Percentiles rank a stretch among this genome's conserved stretches.
phyloP scores from a whole-genome alignment of 2,329 filamentous ascomycete genomes.

The Aspergillus texensis region DNA sequence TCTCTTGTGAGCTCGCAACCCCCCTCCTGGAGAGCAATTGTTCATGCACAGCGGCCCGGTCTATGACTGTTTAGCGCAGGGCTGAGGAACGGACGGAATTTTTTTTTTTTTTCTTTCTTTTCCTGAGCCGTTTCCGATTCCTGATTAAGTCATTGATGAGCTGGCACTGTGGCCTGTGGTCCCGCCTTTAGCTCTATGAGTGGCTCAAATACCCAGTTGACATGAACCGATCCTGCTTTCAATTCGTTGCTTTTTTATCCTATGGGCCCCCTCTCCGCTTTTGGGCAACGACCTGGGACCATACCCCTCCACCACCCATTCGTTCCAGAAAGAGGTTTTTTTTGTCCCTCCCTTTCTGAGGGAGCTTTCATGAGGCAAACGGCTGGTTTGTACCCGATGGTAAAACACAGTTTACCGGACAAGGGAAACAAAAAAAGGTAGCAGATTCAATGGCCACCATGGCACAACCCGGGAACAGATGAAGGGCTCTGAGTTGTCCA shows the following conservation, averaged over 20 bases:
- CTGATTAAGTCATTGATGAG: slow-evolving; percentile 31
- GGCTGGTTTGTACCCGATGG: slow-evolving; percentile 26
- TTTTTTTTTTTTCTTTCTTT: slow-evolving; percentile 2
- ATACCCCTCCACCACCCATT: slow-evolving; percentile 19
- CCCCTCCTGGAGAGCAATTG: slow-evolving; percentile 19
- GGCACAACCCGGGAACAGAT: background rate
- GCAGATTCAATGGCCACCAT: background rate
- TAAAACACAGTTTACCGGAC: slow-evolving; percentile 12
- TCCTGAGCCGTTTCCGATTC: slow-evolving; percentile 4
- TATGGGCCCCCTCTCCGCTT: slow-evolving; percentile 32
- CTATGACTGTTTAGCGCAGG: slow-evolving; percentile 22
- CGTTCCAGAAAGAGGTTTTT: slow-evolving; percentile 20
- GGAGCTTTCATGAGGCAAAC: slow-evolving; percentile 23
- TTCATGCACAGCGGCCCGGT: slow-evolving; percentile 36
- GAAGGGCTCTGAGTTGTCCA: slow-evolving; percentile 1
- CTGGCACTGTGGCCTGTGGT: slow-evolving; percentile 30
- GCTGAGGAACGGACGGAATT: slow-evolving; percentile 13
- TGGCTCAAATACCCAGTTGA: slow-evolving; percentile 19
- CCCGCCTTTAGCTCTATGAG: slow-evolving; percentile 25
- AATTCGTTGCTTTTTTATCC: slow-evolving; percentile 25
- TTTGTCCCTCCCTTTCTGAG: slow-evolving; percentile 11
- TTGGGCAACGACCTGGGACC: slow-evolving; percentile 27
- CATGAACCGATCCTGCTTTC: slow-evolving; percentile 20
- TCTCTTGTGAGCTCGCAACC: slow-evolving; percentile 18
- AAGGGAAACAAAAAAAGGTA: background rate